Conservation (phyloP, 306 rosid species). For the Quercus parvula region DNA sequence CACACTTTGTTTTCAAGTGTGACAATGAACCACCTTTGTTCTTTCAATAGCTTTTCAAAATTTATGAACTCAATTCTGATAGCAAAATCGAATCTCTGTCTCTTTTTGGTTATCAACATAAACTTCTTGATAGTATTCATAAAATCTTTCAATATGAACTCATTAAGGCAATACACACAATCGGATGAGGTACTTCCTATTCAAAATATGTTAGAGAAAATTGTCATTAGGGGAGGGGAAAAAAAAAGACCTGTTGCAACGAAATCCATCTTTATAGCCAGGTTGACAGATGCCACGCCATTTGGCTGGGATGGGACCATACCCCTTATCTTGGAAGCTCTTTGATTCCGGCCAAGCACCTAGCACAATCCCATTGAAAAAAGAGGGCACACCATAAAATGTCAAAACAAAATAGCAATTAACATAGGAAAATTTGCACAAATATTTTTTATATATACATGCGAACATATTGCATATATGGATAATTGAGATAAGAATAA, state of each 20-base stretch:
- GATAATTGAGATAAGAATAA: neutral
- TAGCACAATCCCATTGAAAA: neutral
- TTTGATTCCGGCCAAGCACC: constrained; percentile 77
- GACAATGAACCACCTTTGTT: too few species aligned
- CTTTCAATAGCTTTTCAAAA: too few species aligned
- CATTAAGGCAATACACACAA: neutral
- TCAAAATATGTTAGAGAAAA: neutral
- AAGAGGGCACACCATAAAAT: neutral
- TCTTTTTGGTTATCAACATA: too few species aligned
- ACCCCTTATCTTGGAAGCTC: constrained; percentile 63
- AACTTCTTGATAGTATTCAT: too few species aligned
- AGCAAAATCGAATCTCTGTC: too few species aligned
- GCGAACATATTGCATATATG: neutral
- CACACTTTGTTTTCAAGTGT: too few species aligned
- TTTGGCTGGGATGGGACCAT: constrained; percentile 55
- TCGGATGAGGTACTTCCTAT: neutral
- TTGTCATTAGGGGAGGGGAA: neutral
- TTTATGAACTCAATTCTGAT: too few species aligned
- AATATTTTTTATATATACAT: neutral
- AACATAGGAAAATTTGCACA: neutral
- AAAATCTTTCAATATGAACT: neutral
- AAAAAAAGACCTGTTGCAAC: constrained; percentile 51
- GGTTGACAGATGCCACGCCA: constrained; percentile 67
- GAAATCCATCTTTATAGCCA: constrained; percentile 20
- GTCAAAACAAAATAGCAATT: neutral